Conservation (phyloP, 192 early-diverging fungal genomes). For the Backusella circina region DNA sequence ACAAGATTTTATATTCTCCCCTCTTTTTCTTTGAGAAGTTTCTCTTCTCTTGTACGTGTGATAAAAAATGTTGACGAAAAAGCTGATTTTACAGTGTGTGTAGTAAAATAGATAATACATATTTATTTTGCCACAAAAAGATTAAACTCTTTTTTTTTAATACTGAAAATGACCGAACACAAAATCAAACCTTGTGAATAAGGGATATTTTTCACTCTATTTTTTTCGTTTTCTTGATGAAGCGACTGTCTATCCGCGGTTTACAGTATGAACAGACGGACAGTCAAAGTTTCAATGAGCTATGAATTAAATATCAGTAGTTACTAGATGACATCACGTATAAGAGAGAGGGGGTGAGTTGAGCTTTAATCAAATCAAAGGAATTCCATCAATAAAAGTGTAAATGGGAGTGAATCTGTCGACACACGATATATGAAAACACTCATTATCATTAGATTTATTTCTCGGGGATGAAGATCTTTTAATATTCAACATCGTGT, state of each 20-base stretch:
- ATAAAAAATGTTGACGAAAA: background rate
- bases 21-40: background rate
- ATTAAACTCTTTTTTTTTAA: background rate
- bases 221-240: background rate
- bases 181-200: background rate
- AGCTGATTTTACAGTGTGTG: background rate
- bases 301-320: constrained; percentile 1
- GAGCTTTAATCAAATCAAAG: background rate
- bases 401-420: background rate
- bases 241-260: background rate
- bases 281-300: background rate
- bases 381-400: background rate
- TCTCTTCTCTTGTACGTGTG: background rate
- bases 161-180: background rate
- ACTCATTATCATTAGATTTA: background rate
- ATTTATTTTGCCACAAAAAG: background rate
- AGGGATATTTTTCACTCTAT: background rate
- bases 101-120: background rate
- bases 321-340: background rate
- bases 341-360: background rate
- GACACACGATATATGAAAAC: background rate
- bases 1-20: background rate
- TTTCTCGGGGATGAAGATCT: background rate
- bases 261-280: background rate
- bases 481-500: background rate